Evolutionary conservation across 345 rosid genomes (phyloP).

Genomic region (sweet orange (Citrus sinensis)): DNA sequence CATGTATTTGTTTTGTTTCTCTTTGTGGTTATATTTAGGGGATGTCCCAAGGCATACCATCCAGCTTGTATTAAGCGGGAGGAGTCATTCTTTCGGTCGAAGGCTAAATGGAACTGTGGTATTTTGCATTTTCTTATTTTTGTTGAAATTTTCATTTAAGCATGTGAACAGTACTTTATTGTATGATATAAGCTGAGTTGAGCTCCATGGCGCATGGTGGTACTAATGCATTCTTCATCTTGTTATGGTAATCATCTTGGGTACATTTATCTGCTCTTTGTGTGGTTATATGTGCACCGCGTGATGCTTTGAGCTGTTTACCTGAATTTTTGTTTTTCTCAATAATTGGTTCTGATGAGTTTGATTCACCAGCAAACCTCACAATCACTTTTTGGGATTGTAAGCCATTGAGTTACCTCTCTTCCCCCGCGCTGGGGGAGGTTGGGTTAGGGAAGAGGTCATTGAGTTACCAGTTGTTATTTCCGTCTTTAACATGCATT

Average conservation of each 20-base stretch:
- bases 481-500: neutral
- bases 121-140: slow-evolving; percentile 26
- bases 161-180: neutral
- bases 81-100: slow-evolving; percentile 75
- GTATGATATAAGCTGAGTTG: neutral
- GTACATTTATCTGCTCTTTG: neutral
- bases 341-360: neutral
- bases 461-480: neutral
- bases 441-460: neutral
- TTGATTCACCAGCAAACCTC: too few relatives aligned
- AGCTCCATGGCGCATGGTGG: neutral
- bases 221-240: neutral
- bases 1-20: slow-evolving; percentile 2
- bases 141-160: neutral
- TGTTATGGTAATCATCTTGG: neutral
- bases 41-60: slow-evolving; percentile 99
- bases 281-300: neutral
- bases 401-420: neutral
- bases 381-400: neutral
- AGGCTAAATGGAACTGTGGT: slow-evolving; percentile 97
- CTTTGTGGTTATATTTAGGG: slow-evolving; percentile 38
- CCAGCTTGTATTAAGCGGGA: slow-evolving; percentile 93
- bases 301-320: neutral
- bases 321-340: neutral
- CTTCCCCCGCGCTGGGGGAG: too few relatives aligned